phyloP scores from a whole-genome alignment of 495 filamentous ascomycete species.

The Daldinia childiae region DNA sequence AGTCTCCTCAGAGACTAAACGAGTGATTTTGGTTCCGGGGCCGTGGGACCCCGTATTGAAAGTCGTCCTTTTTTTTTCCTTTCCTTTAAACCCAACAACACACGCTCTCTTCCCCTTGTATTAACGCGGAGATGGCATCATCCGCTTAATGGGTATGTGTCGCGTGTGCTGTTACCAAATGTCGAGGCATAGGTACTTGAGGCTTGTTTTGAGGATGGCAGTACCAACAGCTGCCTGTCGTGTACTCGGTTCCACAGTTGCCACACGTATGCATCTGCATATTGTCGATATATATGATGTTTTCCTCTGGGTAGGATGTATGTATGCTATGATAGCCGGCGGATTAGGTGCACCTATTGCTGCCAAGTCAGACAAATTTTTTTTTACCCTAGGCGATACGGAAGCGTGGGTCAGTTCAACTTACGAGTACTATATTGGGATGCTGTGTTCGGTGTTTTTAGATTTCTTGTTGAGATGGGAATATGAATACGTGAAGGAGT shows the following conservation, averaged over 20 bases:
- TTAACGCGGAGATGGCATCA: conserved; percentile 4
- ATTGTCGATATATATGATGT: conserved; percentile 23
- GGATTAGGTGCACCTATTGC: conserved; percentile 8
- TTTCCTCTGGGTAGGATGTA: conserved; percentile 21
- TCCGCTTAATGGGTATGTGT: conserved; percentile 29
- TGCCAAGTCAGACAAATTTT: conserved; percentile 18
- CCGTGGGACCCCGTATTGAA: conserved; percentile 26
- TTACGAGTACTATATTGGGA: conserved; percentile 22
- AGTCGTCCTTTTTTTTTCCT: conserved; percentile 13
- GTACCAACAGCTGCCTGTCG: conserved; percentile 50
- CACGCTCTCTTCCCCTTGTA: not conserved
- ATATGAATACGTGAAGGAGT: conserved; percentile 22
- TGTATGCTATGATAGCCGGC: conserved; percentile 18
- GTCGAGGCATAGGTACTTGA: conserved; percentile 8
- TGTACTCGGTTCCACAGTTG: conserved; percentile 50
- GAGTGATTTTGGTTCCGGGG: conserved; percentile 18
- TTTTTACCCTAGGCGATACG: not conserved
- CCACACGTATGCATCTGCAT: conserved; percentile 49
- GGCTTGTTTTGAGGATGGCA: conserved; percentile 47
- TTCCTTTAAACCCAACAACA: conserved; percentile 6
- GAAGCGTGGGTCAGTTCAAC: conserved; percentile 1
- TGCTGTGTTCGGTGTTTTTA: not conserved
- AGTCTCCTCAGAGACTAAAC: conserved; percentile 20
- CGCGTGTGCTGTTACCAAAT: conserved; percentile 1
- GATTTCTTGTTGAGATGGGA: not conserved